Evolutionary conservation across 2,329 filamentous ascomycete species (phyloP).

Genomic region (Mycogone perniciosa): DNA sequence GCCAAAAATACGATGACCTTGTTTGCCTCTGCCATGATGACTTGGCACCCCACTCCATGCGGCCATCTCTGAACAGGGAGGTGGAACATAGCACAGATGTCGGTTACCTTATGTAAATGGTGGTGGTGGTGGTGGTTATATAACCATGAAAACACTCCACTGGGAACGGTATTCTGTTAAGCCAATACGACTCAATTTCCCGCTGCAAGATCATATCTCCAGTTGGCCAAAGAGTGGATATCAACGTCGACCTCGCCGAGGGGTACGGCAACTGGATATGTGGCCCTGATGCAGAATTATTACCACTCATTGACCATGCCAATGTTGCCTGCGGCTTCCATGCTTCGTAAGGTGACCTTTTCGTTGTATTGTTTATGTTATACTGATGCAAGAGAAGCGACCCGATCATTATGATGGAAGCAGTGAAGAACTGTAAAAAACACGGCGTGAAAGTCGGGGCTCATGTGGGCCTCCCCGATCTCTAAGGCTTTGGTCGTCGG

Average conservation of each 20-base stretch:
- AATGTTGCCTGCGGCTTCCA: constrained; percentile 56
- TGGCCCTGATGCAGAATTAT: constrained; percentile 52
- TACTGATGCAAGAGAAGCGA: constrained; percentile 12
- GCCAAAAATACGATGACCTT: too few species aligned
- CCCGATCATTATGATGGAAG: constrained; percentile 16
- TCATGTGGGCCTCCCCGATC: constrained; percentile 15
- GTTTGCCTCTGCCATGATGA: too few species aligned
- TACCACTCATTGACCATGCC: constrained; percentile 54
- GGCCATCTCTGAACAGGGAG: too few species aligned
- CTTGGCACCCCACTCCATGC: too few species aligned
- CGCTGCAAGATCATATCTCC: not conserved
- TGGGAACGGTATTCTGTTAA: too few species aligned
- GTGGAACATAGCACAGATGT: too few species aligned
- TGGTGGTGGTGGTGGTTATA: too few species aligned
- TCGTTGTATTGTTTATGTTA: constrained; percentile 11
- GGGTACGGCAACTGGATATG: constrained; percentile 39
- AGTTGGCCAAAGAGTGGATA: constrained; percentile 9
- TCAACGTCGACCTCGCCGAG: constrained; percentile 42
- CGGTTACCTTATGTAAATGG: too few species aligned
- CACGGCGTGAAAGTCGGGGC: constrained; percentile 15
- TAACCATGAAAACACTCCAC: too few species aligned
- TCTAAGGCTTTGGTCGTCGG: constrained; percentile 17
- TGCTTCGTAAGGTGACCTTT: not conserved
- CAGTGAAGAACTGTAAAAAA: constrained; percentile 14
- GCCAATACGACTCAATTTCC: too few species aligned